Evolutionary conservation across 2,329 filamentous ascomycete species (phyloP).

Genomic region (Plenodomus tracheiphilus): DNA sequence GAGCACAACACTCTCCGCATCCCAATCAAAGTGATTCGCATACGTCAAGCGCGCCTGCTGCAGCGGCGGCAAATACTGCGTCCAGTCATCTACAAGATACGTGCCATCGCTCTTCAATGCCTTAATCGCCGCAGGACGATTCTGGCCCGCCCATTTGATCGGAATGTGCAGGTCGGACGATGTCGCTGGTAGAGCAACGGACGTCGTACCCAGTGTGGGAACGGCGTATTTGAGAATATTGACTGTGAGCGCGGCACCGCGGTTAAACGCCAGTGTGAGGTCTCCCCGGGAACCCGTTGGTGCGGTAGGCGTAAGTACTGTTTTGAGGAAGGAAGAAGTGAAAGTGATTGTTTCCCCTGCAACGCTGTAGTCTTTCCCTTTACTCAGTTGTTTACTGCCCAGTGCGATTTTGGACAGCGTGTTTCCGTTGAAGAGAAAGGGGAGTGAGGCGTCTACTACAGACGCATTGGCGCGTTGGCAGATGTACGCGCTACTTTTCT

Average conservation of each 20-base stretch:
- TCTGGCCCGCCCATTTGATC: slow-evolving; percentile 56
- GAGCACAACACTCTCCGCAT: slow-evolving; percentile 53
- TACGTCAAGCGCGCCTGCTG: slow-evolving; percentile 56
- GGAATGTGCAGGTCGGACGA: slow-evolving; percentile 54
- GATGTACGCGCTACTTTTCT: slow-evolving; percentile 58
- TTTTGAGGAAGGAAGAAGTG: slow-evolving; percentile 51
- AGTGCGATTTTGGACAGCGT: slow-evolving; percentile 46
- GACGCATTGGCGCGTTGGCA: slow-evolving; percentile 56
- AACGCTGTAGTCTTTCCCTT: slow-evolving; percentile 54
- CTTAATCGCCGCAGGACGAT: slow-evolving; percentile 56
- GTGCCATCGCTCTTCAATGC: slow-evolving; percentile 54
- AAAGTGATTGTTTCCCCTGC: slow-evolving; percentile 52
- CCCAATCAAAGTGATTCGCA: slow-evolving; percentile 57
- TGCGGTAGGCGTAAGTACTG: slow-evolving; percentile 48
- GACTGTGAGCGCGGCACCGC: slow-evolving; percentile 53
- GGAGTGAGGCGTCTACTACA: slow-evolving; percentile 49
- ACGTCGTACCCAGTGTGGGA: slow-evolving; percentile 37
- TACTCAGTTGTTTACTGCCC: slow-evolving; percentile 44
- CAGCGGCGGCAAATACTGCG: slow-evolving; percentile 55
- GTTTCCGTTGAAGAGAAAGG: slow-evolving; percentile 61
- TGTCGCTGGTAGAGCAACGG: slow-evolving; percentile 38
- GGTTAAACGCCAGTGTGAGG: slow-evolving; percentile 58
- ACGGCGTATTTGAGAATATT: slow-evolving; percentile 59
- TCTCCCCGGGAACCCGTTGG: slow-evolving; percentile 54
- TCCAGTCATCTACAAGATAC: slow-evolving; percentile 61